Conservation (phyloP, 345 rosid species). For the Bretschneidera sinensis region DNA sequence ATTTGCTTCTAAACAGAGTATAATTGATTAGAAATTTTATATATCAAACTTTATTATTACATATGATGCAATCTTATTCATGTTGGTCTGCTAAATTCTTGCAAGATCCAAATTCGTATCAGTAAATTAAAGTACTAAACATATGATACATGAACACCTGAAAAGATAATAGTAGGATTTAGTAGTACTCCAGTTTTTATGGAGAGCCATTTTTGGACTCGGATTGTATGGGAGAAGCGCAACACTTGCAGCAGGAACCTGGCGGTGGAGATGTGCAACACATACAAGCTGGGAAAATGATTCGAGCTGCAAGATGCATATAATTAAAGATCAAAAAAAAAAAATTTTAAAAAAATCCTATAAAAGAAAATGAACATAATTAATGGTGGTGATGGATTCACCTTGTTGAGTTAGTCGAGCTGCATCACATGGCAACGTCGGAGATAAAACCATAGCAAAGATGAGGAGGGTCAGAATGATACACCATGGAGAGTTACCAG, state of each 20-base stretch:
- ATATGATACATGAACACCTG: no score
- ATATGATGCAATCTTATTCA: no score
- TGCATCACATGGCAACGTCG: constrained; percentile 10
- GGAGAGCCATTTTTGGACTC: no score
- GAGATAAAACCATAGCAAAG: constrained; percentile 18
- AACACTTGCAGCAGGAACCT: constrained; percentile 24
- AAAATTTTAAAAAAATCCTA: not conserved
- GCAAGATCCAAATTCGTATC: no score
- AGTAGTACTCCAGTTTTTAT: no score
- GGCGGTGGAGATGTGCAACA: constrained; percentile 31
- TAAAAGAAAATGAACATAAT: not conserved
- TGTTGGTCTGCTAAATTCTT: no score
- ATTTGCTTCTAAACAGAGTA: no score
- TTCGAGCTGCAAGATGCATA: not conserved
- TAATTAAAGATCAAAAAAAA: not conserved
- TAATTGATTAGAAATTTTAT: no score
- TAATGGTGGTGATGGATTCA: constrained; percentile 2
- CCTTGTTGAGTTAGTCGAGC: constrained; percentile 18
- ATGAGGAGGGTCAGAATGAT: constrained; percentile 17
- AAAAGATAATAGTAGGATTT: no score
- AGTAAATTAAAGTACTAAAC: no score
- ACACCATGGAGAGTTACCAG: constrained; percentile 3
- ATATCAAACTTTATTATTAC: no score
- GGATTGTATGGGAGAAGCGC: not conserved
- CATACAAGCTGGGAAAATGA: constrained; percentile 17